These are phyloP conservation scores for Schizophyllum amplum DNA, from an alignment of 1,284 basidiomycete species.

Conservation along the genomic window DNA sequence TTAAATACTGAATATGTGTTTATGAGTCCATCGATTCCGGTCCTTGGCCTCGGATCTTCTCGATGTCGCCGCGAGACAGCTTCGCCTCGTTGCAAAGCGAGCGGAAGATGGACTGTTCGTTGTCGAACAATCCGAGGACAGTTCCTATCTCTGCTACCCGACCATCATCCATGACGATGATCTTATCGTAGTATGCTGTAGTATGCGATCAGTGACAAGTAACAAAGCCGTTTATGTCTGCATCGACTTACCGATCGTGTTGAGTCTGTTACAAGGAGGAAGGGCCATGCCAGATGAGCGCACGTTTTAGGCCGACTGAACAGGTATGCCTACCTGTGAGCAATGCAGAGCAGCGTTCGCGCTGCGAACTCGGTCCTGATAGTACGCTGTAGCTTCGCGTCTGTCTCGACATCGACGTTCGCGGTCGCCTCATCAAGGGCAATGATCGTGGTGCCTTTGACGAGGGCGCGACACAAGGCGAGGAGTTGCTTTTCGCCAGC, in stretches of 20 bases:
- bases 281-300: too few species aligned
- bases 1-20: too few species aligned
- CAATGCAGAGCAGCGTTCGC: constrained; percentile 45
- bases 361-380: constrained; percentile 64
- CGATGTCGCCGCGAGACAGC: constrained; percentile 22
- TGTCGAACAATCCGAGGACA: constrained; percentile 67
- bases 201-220: constrained; percentile 1
- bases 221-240: background rate
- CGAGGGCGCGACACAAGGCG: constrained; percentile 63
- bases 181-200: constrained; percentile 64
- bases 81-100: constrained; percentile 70
- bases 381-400: constrained; percentile 67
- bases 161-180: constrained; percentile 71
- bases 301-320: too few species aligned
- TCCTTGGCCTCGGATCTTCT: too few species aligned
- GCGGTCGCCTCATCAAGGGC: constrained; percentile 69
- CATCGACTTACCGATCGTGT: constrained; percentile 68
- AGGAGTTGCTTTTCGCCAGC: constrained; percentile 76
- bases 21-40: too few species aligned
- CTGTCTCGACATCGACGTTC: constrained; percentile 79
- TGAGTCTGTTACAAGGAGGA: too few species aligned
- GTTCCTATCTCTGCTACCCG: constrained; percentile 70
- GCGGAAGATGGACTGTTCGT: constrained; percentile 63
- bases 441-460: constrained; percentile 64
- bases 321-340: too few species aligned